These are phyloP conservation scores for Pichia insulana DNA, from an alignment of 805 yeast species.

Conservation along the genomic window DNA sequence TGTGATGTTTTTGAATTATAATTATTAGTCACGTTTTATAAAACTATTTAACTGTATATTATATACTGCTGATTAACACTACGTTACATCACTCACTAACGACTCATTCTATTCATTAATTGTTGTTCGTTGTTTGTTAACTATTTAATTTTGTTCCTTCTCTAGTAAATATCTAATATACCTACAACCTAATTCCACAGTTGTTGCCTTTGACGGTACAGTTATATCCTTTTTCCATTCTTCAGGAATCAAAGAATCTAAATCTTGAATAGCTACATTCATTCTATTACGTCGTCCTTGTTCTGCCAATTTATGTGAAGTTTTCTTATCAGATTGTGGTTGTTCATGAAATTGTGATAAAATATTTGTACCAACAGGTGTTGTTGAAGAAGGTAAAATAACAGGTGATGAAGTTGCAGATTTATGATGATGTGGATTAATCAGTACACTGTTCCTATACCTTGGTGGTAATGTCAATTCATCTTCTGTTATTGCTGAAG, in stretches of 20 bases:
- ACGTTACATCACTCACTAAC: too few relatives aligned
- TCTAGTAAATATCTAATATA: constrained; percentile 47
- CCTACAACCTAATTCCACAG: constrained; percentile 79
- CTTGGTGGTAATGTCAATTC: constrained; percentile 20
- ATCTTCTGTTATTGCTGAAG: constrained; percentile 15
- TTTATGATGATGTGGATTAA: constrained; percentile 25
- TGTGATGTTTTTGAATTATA: too few relatives aligned
- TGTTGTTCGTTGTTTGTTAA: constrained; percentile 28
- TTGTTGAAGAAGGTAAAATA: constrained; percentile 25
- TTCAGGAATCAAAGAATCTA: constrained; percentile 61
- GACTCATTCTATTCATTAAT: constrained; percentile 28
- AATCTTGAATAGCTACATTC: constrained; percentile 76
- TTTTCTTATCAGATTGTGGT: constrained; percentile 41
- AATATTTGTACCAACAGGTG: constrained; percentile 9
- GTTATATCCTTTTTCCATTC: constrained; percentile 44
- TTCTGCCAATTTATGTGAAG: constrained; percentile 86
- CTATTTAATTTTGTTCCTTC: too few relatives aligned
- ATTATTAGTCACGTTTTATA: too few relatives aligned
- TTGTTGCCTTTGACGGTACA: constrained; percentile 87
- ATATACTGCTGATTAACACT: too few relatives aligned
- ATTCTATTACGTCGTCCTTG: constrained; percentile 92
- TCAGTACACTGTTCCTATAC: constrained; percentile 23
- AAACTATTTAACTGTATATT: too few relatives aligned
- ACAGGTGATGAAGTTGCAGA: constrained; percentile 30
- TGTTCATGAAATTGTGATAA: constrained; percentile 3